These are phyloP conservation scores for Usnea hakonensis DNA, from an alignment of 495 filamentous ascomycete species.

Conservation along the genomic window DNA sequence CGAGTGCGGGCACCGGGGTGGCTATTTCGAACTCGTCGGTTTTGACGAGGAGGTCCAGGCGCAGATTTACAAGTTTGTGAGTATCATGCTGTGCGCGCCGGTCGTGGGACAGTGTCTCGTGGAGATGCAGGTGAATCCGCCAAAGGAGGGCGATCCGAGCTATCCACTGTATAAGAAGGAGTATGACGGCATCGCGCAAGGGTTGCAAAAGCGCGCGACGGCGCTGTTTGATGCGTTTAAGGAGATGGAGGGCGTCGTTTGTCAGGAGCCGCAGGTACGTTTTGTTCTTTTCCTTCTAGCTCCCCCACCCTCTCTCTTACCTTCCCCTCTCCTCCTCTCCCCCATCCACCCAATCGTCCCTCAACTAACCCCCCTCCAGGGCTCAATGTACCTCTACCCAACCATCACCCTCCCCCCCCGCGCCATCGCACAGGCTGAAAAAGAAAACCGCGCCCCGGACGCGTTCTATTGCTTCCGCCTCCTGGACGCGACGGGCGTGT, in stretches of 20 bases:
- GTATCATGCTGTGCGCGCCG: slow-evolving; percentile 88
- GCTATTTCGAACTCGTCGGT: slow-evolving; percentile 89
- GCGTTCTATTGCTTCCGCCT: slow-evolving; percentile 89
- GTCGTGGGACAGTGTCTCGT: slow-evolving; percentile 94
- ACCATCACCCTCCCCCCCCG: slow-evolving; percentile 70
- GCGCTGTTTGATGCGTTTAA: slow-evolving; percentile 85
- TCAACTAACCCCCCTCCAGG: slow-evolving; percentile 38
- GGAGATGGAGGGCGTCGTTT: slow-evolving; percentile 91
- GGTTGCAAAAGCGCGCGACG: slow-evolving; percentile 66
- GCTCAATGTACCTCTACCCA: slow-evolving; percentile 97
- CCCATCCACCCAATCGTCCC: slow-evolving; percentile 4
- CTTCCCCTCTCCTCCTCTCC: neutral
- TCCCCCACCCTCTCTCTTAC: slow-evolving; percentile 2
- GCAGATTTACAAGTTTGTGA: slow-evolving; percentile 97
- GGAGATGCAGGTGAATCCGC: slow-evolving; percentile 95
- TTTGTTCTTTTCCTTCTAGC: neutral
- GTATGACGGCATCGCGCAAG: slow-evolving; percentile 68
- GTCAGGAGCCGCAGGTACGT: slow-evolving; percentile 63
- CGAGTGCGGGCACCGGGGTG: slow-evolving; percentile 94
- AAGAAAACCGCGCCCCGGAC: slow-evolving; percentile 68
- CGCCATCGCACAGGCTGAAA: slow-evolving; percentile 65
- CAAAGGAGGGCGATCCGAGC: slow-evolving; percentile 68
- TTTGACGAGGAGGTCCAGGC: slow-evolving; percentile 80
- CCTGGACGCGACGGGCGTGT: slow-evolving; percentile 93
- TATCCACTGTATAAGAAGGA: slow-evolving; percentile 76